Evolutionary conservation across 371 early-diverging fungal species (phyloP), one percentile per base, ranked within the genome.

Genomic region (Mortierella sp.): DNA sequence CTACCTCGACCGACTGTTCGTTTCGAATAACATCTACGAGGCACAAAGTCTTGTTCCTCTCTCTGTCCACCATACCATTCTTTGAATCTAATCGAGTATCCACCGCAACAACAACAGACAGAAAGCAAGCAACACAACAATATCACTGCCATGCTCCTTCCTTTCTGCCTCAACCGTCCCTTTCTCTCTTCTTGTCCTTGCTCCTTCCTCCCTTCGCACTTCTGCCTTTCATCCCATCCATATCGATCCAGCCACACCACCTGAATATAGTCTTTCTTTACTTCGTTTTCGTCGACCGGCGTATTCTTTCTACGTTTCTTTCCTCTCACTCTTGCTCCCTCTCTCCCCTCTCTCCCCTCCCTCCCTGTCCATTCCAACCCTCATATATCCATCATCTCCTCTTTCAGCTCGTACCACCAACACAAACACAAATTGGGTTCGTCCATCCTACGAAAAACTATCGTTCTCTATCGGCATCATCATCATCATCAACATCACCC

Each of bases 401-500:
- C 60, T 32, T 4, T 60, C 60, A 60, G 32, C 32, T 60, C 60
- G 60, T 60, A 60, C 6, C 60, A 60, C 60, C 32, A 10, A 21
- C 51, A 18, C 14, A 46, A 46, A 12, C 12, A 46, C 48, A 51
- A 51, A 51, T 51, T 51, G 51, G 51, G 51, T 56, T 27, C 58
- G 29, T 27, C 12, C 60, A 29, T 60, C 60, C 60, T 60, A 60
- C 16, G 60, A 56, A 60, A 60, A 60, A 60, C 60, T 60, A 60
- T 60, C 29, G 11, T 29, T 29, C 29, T 60, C 60, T 11, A 16
- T 60, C 5, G 32, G 27, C 10, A 56, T 0, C 12, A 27, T 27
- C 56, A n/a, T 58, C 14, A 49, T 49, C 49, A 60, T 56, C 58
- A 27, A 11, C 27, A 56, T 27, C 58, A 56, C 12, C 56, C 14